These are phyloP conservation scores for Myriosclerotinia scirpicola DNA, from an alignment of 2,329 filamentous ascomycete genomes.

Conservation along the genomic window DNA sequence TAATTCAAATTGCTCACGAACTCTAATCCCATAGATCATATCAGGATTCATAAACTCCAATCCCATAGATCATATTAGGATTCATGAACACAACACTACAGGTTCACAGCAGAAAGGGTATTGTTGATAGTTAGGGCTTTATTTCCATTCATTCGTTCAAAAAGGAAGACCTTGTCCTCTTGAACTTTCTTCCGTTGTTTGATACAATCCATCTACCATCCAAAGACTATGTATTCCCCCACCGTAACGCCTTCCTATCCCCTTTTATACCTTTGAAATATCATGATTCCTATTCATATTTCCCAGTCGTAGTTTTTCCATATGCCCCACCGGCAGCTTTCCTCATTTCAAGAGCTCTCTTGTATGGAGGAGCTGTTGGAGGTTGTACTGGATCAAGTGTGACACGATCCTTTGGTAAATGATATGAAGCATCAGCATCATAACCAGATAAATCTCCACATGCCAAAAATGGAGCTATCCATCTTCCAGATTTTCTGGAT, in stretches of 20 bases:
- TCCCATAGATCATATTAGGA: not conserved
- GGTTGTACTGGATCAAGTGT: slow-evolving; percentile 91
- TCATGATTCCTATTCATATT: not conserved
- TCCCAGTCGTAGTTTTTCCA: slow-evolving; percentile 34
- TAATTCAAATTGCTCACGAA: not conserved
- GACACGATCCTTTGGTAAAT: slow-evolving; percentile 80
- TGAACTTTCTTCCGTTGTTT: not conserved
- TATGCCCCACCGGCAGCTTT: slow-evolving; percentile 69
- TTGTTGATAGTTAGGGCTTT: not conserved
- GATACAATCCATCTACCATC: not conserved
- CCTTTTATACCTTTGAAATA: not conserved
- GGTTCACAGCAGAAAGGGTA: not conserved
- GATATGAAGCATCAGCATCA: slow-evolving; percentile 93
- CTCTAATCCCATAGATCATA: not conserved
- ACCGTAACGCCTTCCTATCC: slow-evolving; percentile 17
- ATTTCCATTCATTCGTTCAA: not conserved
- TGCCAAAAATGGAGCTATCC: slow-evolving; percentile 96
- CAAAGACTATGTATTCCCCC: not conserved
- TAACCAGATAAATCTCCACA: slow-evolving; percentile 94
- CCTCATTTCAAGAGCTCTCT: slow-evolving; percentile 81
- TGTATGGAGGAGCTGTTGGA: slow-evolving; percentile 94
- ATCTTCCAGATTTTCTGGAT: slow-evolving; percentile 54
- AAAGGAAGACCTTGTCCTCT: slow-evolving; percentile 3
- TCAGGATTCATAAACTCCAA: not conserved
- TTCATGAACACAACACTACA: not conserved